These are phyloP conservation scores for Spergularia azorica DNA, from an alignment of 179 eudicot genomes.

Conservation along the genomic window DNA sequence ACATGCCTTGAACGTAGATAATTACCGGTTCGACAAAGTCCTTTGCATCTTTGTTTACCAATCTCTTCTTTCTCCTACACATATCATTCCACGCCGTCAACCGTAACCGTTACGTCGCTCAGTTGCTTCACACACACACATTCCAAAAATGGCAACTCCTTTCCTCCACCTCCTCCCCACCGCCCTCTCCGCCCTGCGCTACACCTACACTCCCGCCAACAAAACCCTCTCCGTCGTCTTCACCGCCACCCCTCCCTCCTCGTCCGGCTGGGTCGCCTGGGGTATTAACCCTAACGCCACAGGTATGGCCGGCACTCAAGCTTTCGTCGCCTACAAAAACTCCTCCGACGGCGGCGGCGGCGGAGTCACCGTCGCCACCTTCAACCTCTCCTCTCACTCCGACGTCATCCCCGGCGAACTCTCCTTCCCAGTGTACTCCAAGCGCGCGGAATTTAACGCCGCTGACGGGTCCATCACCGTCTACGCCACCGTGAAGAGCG, in stretches of 20 bases:
- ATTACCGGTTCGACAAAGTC: too few species aligned
- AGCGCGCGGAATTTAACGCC: constrained; percentile 38
- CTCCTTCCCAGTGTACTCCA: constrained; percentile 42
- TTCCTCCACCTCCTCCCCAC: not conserved
- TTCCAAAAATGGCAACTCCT: not conserved
- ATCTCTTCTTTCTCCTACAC: too few species aligned
- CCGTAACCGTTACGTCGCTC: too few species aligned
- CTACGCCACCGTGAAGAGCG: constrained; percentile 39
- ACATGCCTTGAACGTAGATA: too few species aligned
- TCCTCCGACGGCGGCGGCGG: constrained; percentile 28
- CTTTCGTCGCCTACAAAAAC: constrained; percentile 45
- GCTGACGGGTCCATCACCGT: constrained; percentile 47
- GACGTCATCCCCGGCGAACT: constrained; percentile 27
- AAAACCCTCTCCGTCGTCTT: constrained; percentile 60
- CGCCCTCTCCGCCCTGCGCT: constrained; percentile 48
- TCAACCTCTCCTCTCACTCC: constrained; percentile 39
- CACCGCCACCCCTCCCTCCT: constrained; percentile 45
- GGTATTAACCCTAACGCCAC: constrained; percentile 62
- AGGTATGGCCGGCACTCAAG: constrained; percentile 70
- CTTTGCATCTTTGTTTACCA: too few species aligned
- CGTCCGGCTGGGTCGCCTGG: constrained; percentile 77
- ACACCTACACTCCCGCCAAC: constrained; percentile 42
- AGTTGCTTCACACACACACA: not conserved
- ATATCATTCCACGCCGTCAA: too few species aligned
- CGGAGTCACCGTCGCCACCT: constrained; percentile 44